Evolutionary conservation across 1,139 yeast genomes (phyloP).

Genomic region (Saccharomyces hybrid): DNA sequence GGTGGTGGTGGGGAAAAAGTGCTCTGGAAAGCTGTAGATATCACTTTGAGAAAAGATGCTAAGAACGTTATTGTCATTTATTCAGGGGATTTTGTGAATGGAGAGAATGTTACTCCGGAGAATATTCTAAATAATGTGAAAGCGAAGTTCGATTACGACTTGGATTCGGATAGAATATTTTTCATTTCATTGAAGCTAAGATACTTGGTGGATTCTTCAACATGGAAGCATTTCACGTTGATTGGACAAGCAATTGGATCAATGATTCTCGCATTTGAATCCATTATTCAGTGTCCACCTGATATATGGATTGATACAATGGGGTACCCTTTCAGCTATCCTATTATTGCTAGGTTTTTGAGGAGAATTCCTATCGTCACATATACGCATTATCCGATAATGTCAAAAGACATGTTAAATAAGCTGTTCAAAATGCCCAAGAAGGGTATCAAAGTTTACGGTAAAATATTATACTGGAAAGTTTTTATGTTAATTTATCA

Average conservation of each 20-base stretch:
- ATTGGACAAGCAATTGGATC: slow-evolving; percentile 86
- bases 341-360: slow-evolving; percentile 41
- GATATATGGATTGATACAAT: slow-evolving; percentile 93
- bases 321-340: slow-evolving; percentile 86
- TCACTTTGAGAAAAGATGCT: slow-evolving; percentile 49
- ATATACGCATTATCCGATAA: slow-evolving; percentile 89
- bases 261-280: slow-evolving; percentile 58
- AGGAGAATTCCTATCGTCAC: slow-evolving; percentile 69
- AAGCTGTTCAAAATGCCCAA: slow-evolving; percentile 35
- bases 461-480: slow-evolving; percentile 68
- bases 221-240: slow-evolving; percentile 77
- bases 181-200: slow-evolving; percentile 63
- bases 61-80: slow-evolving; percentile 64
- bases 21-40: slow-evolving; percentile 84
- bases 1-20: slow-evolving; percentile 99
- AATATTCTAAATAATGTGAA: slow-evolving; percentile 51
- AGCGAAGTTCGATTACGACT: slow-evolving; percentile 54
- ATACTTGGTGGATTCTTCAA: slow-evolving; percentile 55
- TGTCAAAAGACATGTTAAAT: slow-evolving; percentile 76
- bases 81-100: slow-evolving; percentile 46
- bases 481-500: slow-evolving; percentile 53
- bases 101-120: slow-evolving; percentile 39
- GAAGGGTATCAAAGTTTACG: slow-evolving; percentile 23
- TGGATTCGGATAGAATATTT: slow-evolving; percentile 51
- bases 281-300: slow-evolving; percentile 61